phyloP scores from a whole-genome alignment of 1,284 basidiomycete species.

The Trametes polyzona region DNA sequence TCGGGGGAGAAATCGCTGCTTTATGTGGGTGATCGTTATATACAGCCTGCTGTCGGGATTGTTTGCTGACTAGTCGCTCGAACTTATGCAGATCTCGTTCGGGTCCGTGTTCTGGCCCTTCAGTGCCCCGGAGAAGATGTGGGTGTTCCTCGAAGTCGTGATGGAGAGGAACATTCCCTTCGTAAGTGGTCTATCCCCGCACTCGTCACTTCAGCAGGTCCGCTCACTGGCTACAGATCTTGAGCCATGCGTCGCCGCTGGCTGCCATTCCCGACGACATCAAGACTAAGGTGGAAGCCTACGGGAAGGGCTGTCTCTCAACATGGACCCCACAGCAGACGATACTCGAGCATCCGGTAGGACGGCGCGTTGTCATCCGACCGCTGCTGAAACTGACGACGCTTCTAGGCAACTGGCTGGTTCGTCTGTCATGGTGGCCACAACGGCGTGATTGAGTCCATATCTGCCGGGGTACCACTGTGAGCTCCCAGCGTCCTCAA shows the following conservation, averaged over 20 bases:
- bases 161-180: conserved; percentile 26
- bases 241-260: conserved; percentile 27
- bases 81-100: conserved; percentile 24
- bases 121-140: conserved; percentile 19
- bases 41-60: no score
- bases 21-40: conserved; percentile 23
- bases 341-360: conserved; percentile 30
- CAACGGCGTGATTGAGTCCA: conserved; percentile 27
- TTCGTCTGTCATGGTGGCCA: conserved; percentile 29
- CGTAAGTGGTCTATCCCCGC: conserved; percentile 11
- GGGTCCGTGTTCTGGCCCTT: conserved; percentile 27
- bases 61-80: no score
- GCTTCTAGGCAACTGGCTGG: conserved; percentile 28
- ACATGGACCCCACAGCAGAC: conserved; percentile 31
- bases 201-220: no score
- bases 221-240: conserved; percentile 17
- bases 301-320: conserved; percentile 24
- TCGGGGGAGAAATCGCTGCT: conserved; percentile 28
- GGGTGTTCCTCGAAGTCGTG: conserved; percentile 26
- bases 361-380: neutral
- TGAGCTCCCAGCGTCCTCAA: conserved; percentile 1
- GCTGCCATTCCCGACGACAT: conserved; percentile 22
- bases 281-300: conserved; percentile 21
- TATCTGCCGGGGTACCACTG: conserved; percentile 25
- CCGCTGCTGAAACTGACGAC: no score